A percentile compares a stretch with the other conserved stretches of the same genome.
These are phyloP conservation scores for Xylaria polymorpha DNA, from an alignment of 2,329 filamentous ascomycete species.

Conservation along the genomic window DNA sequence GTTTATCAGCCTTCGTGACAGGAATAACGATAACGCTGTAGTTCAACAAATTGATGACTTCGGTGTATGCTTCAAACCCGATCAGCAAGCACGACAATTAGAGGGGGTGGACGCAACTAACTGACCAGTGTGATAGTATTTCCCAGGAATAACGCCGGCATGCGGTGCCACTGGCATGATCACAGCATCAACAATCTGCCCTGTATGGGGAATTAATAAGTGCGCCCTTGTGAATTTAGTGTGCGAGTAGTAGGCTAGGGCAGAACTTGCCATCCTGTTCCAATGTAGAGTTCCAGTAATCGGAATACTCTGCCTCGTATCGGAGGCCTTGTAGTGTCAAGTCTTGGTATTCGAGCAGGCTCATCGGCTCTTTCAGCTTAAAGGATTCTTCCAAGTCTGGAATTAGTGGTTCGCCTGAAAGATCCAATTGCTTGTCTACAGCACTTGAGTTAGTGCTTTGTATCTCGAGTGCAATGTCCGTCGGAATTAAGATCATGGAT, in stretches of 20 bases:
- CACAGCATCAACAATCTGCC: constrained; percentile 65
- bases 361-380: constrained; percentile 32
- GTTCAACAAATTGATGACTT: constrained; percentile 65
- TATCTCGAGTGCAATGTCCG: neutral
- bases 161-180: constrained; percentile 63
- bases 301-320: constrained; percentile 68
- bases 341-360: constrained; percentile 52
- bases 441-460: neutral
- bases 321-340: constrained; percentile 34
- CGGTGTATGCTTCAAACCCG: constrained; percentile 47
- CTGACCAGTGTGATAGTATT: constrained; percentile 55
- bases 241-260: constrained; percentile 24
- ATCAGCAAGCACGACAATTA: neutral
- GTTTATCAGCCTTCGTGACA: constrained; percentile 64
- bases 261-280: constrained; percentile 57
- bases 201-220: constrained; percentile 39
- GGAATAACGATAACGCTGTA: constrained; percentile 67
- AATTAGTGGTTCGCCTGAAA: constrained; percentile 65
- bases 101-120: neutral
- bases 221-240: neutral
- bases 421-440: constrained; percentile 37
- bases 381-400: constrained; percentile 49
- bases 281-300: constrained; percentile 71
- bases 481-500: neutral
- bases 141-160: constrained; percentile 59